These are phyloP conservation scores for Exophiala spinifera DNA, from an alignment of 2,329 filamentous ascomycete genomes.

Conservation along the genomic window DNA sequence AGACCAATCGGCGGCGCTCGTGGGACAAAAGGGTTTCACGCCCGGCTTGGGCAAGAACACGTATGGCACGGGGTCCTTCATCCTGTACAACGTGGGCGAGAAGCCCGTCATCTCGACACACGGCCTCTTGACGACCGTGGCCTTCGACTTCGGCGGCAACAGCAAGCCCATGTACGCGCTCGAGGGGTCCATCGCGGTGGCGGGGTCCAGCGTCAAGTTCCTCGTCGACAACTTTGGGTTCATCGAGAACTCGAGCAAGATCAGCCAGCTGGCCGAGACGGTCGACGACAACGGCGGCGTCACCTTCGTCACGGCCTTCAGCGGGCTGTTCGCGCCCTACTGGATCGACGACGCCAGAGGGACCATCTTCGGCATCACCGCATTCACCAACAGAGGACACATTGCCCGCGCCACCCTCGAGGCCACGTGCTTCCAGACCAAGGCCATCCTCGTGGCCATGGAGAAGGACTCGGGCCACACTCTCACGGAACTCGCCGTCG, in stretches of 20 bases:
- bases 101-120: slow-evolving; percentile 82
- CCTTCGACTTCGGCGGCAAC: slow-evolving; percentile 73
- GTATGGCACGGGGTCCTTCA: slow-evolving; percentile 84
- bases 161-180: slow-evolving; percentile 72
- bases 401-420: slow-evolving; percentile 87
- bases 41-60: slow-evolving; percentile 86
- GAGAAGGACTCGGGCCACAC: slow-evolving; percentile 76
- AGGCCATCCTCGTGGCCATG: slow-evolving; percentile 89
- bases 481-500: slow-evolving; percentile 73
- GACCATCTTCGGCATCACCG: slow-evolving; percentile 81
- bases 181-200: slow-evolving; percentile 80
- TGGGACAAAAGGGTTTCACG: slow-evolving; percentile 79
- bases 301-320: slow-evolving; percentile 85
- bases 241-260: slow-evolving; percentile 59
- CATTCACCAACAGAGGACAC: slow-evolving; percentile 80
- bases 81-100: slow-evolving; percentile 82
- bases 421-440: slow-evolving; percentile 88
- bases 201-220: slow-evolving; percentile 76
- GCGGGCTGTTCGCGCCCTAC: slow-evolving; percentile 85
- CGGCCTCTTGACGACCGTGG: slow-evolving; percentile 80
- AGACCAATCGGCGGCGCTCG: slow-evolving; percentile 81
- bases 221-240: slow-evolving; percentile 64
- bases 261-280: slow-evolving; percentile 61
- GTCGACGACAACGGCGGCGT: slow-evolving; percentile 77
- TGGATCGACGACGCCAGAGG: slow-evolving; percentile 93